A percentile compares a stretch with the other conserved stretches of the same genome.
Evolutionary conservation across 306 rosid species (phyloP).

Genomic region (Rosa persica): DNA sequence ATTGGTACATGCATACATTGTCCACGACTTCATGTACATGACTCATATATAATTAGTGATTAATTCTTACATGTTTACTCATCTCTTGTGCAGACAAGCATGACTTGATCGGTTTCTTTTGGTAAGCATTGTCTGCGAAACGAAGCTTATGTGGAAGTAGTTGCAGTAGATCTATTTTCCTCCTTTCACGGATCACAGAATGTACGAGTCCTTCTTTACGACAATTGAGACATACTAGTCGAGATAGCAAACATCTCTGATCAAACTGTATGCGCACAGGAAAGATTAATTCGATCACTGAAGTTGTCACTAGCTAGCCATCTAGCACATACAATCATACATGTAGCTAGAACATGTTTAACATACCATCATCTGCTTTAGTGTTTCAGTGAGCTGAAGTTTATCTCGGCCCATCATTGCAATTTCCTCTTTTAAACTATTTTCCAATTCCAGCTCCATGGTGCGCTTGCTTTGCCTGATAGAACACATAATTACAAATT

Average conservation of each 20-base stretch:
- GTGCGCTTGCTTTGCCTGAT: neutral
- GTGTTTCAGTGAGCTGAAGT: too few species aligned
- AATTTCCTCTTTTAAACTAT: too few species aligned
- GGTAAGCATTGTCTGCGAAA: slow-evolving; percentile 24
- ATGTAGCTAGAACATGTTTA: too few species aligned
- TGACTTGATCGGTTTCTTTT: slow-evolving; percentile 7
- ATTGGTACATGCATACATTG: neutral
- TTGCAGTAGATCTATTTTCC: slow-evolving; percentile 9
- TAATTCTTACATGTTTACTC: slow-evolving; percentile 23
- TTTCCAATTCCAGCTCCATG: too few species aligned
- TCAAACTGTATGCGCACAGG: neutral
- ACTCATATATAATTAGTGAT: neutral
- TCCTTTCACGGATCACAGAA: neutral
- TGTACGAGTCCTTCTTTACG: neutral
- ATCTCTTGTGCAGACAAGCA: slow-evolving; percentile 22
- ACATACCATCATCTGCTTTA: too few species aligned
- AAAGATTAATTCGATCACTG: neutral
- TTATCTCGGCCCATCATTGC: too few species aligned
- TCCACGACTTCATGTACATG: neutral
- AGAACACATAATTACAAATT: neutral
- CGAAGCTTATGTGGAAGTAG: slow-evolving; percentile 19
- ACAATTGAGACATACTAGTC: too few species aligned
- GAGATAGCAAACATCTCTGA: neutral
- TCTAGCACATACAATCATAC: too few species aligned
- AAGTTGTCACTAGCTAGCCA: neutral